Base-by-base conservation (phyloP, 116 monocot species). In the Zostera marina region DNA sequence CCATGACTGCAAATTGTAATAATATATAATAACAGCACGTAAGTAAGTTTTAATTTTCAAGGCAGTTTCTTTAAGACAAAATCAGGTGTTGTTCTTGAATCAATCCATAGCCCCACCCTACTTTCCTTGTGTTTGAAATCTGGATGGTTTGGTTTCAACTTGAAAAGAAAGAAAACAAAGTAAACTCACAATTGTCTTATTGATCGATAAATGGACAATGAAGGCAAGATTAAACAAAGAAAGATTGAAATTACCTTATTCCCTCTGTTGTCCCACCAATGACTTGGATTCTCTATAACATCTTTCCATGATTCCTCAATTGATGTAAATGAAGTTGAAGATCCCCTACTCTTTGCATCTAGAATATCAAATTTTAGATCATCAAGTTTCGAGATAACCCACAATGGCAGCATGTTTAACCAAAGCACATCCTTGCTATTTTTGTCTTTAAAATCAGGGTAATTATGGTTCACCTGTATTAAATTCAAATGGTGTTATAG, bases 391-490 rank as follows among this genome's bases (percentile, higher is more conserved):
- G 20, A 8, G 9, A 74, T 24, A 14, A 84, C 62, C 77, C 56
- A 75, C 12, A 53, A 43, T 38, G 94, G 85, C 47, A 77, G 81
- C 24, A n/a, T 44, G 52, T 80, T 13, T 24, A 94, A 66, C 94
- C 94, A 88, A 58, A 88, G 53, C 59, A 52, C 70, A 22, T 63
- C 44, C 24, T 20, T 22, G 48, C 64, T 70, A 11, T 44, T 68
- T 25, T 72, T 94, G 41, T 84, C 67, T n/a, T 41, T 77, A 54
- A 94, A 94, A 66, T 94, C 94, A n/a, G 94, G 88, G 42, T 32
- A 73, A 8, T 67, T 84, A 13, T 62, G 60, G 48, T 66, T 80
- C 53, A 71, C 42, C 94, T 94, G 69, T 53, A 73, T 16, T 53
- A 52, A 38, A 60, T 12, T 47, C 22, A 2, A 52, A 42, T 44